Percentiles rank a stretch among this genome's conserved stretches.
These are phyloP conservation scores for Termitomyces sp. DNA, from an alignment of 768 basidiomycete species.

Conservation along the genomic window DNA sequence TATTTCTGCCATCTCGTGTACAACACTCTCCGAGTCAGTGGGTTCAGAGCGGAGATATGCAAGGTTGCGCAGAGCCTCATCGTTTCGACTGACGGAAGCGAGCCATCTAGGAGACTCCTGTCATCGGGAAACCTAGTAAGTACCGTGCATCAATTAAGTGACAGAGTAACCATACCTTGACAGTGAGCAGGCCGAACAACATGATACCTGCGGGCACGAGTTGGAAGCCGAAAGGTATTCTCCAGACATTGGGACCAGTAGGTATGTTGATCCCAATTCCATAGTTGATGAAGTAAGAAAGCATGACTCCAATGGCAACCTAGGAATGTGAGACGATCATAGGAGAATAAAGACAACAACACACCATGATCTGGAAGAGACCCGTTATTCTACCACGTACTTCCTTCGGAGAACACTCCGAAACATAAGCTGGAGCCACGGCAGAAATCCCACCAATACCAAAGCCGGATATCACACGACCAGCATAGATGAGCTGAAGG, in stretches of 20 bases:
- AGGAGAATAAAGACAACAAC: background rate
- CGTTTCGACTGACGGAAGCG: conserved; percentile 51
- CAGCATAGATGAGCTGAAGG: conserved; percentile 68
- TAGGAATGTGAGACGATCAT: conserved; percentile 8
- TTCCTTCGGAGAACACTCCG: conserved; percentile 83
- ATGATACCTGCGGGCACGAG: conserved; percentile 62
- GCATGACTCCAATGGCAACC: conserved; percentile 78
- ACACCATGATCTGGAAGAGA: conserved; percentile 79
- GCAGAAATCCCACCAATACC: conserved; percentile 81
- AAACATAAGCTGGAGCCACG: conserved; percentile 83
- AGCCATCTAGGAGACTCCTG: conserved; percentile 78
- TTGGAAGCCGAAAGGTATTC: conserved; percentile 70
- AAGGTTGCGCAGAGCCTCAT: conserved; percentile 53
- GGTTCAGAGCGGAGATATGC: conserved; percentile 55
- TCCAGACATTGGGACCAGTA: conserved; percentile 50
- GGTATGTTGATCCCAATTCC: conserved; percentile 54
- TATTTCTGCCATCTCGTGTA: conserved; percentile 73
- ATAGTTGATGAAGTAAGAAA: conserved; percentile 76
- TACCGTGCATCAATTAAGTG: background rate
- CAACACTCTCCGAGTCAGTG: conserved; percentile 35
- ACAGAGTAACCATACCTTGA: conserved; percentile 33
- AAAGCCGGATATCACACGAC: conserved; percentile 74
- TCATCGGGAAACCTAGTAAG: background rate
- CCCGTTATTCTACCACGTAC: conserved; percentile 85
- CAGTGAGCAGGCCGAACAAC: conserved; percentile 59